phyloP scores from a whole-genome alignment of 1,139 yeast genomes.

The Candida mesenterica region DNA sequence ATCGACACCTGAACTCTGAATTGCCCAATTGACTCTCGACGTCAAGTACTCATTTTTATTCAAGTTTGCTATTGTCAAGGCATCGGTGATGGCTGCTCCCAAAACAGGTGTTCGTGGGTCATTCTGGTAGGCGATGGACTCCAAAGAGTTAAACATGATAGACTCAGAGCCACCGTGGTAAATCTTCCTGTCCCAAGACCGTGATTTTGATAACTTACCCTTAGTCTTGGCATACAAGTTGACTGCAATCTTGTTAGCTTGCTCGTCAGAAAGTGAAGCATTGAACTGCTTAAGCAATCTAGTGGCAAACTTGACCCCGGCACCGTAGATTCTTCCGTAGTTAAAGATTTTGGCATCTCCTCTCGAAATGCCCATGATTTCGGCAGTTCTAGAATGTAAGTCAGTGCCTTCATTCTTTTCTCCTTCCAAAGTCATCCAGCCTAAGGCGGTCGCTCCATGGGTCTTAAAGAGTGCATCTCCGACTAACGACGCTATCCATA shows the following conservation, averaged over 20 bases:
- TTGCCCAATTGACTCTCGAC: constrained; percentile 95
- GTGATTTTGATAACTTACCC: constrained; percentile 50
- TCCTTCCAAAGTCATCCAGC: constrained; percentile 99
- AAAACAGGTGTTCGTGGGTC: constrained; percentile 86
- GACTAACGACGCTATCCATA: constrained; percentile 95
- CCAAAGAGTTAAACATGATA: constrained; percentile 83
- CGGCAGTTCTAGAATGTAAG: constrained; percentile 91
- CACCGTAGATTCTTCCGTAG: constrained; percentile 97
- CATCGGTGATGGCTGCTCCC: constrained; percentile 91
- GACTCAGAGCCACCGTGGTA: constrained; percentile 97
- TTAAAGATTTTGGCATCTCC: constrained; percentile 93
- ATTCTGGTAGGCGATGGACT: constrained; percentile 81
- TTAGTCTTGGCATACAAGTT: constrained; percentile 78
- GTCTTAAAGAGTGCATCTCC: constrained; percentile 88
- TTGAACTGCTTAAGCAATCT: constrained; percentile 80
- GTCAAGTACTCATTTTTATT: constrained; percentile 71
- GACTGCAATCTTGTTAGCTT: constrained; percentile 68
- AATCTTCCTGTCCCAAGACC: constrained; percentile 28
- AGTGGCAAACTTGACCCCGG: constrained; percentile 89
- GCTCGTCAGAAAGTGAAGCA: constrained; percentile 61
- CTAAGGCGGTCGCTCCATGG: constrained; percentile 96
- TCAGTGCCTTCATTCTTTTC: constrained; percentile 89
- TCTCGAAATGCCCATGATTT: constrained; percentile 82
- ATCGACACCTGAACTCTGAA: constrained; percentile 97
- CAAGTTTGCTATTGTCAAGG: constrained; percentile 66